Percentiles rank a stretch among this genome's conserved stretches.
Conservation (phyloP, 768 basidiomycete genomes). For the Tulasnella sp. region DNA sequence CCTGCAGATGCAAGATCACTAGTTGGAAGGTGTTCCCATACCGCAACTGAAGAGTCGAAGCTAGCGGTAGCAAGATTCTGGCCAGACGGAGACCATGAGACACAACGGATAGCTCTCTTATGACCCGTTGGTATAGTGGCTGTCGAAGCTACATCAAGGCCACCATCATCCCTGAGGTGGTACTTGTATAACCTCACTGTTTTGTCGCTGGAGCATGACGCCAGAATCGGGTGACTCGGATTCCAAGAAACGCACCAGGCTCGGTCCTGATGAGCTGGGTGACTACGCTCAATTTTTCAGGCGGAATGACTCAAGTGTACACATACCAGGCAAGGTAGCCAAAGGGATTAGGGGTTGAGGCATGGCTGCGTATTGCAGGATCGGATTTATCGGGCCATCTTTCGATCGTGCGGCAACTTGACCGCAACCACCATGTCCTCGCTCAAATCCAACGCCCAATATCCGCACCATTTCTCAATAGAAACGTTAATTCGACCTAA, state of each 20-base stretch:
- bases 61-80: slow-evolving; percentile 78
- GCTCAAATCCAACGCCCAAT: slow-evolving; percentile 42
- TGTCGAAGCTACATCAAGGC: slow-evolving; percentile 34
- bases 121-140: slow-evolving; percentile 74
- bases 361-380: slow-evolving; percentile 6
- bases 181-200: slow-evolving; percentile 78
- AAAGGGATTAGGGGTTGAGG: not conserved
- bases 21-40: slow-evolving; percentile 51
- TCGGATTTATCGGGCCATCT: too few species aligned
- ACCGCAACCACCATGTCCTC: not conserved
- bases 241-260: slow-evolving; percentile 90
- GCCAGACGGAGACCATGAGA: slow-evolving; percentile 87
- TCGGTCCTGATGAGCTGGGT: slow-evolving; percentile 60
- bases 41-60: slow-evolving; percentile 82
- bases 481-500: slow-evolving; percentile 82
- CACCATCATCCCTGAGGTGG: slow-evolving; percentile 23
- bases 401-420: slow-evolving; percentile 1
- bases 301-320: not conserved
- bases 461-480: slow-evolving; percentile 73
- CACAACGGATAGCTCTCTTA: slow-evolving; percentile 67
- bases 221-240: slow-evolving; percentile 62
- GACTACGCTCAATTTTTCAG: not conserved
- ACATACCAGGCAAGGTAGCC: slow-evolving; percentile 1
- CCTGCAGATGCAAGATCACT: slow-evolving; percentile 55
- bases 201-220: slow-evolving; percentile 93